Evolutionary conservation across 139 green algal genomes (phyloP).

Genomic region (Coccomyxa sp.): DNA sequence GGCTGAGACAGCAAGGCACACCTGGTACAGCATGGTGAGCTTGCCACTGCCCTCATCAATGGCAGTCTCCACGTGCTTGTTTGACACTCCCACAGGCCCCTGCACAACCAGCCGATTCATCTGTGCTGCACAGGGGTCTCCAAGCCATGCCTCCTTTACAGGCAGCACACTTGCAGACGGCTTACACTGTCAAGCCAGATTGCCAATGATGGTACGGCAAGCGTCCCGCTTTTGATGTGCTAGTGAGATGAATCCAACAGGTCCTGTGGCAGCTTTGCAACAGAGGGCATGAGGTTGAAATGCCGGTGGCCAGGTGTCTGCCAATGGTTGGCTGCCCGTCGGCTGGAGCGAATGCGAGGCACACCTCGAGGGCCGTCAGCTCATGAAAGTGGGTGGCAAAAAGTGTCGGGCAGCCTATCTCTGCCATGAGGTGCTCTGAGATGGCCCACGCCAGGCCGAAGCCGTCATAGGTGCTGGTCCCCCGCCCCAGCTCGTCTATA

Average conservation of each 20-base stretch:
- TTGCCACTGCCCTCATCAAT: slow-evolving; percentile 57
- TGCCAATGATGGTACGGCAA: too few species aligned
- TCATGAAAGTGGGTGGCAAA: slow-evolving; percentile 99
- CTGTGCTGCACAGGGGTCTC: neutral
- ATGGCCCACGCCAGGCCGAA: slow-evolving; percentile 97
- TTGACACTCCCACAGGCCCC: slow-evolving; percentile 60
- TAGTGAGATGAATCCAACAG: too few species aligned
- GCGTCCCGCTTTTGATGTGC: too few species aligned
- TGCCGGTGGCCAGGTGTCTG: too few species aligned
- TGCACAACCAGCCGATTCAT: neutral
- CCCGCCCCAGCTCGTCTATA: slow-evolving; percentile 95
- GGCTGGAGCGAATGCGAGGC: too few species aligned
- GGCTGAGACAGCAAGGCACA: slow-evolving; percentile 16
- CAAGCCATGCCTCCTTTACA: too few species aligned
- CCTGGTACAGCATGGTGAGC: slow-evolving; percentile 94
- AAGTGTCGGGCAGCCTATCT: slow-evolving; percentile 64
- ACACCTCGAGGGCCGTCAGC: slow-evolving; percentile 76
- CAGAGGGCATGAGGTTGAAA: too few species aligned
- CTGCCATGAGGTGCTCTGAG: slow-evolving; percentile 82
- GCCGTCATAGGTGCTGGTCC: slow-evolving; percentile 95
- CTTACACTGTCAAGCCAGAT: neutral
- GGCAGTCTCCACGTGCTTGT: slow-evolving; percentile 73
- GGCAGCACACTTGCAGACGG: neutral
- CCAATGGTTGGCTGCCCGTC: too few species aligned
- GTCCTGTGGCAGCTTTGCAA: too few species aligned